Evolutionary conservation across 1,139 yeast genomes (phyloP), one percentile per base, ranked within the genome.

Genomic region (Candida sp.): DNA sequence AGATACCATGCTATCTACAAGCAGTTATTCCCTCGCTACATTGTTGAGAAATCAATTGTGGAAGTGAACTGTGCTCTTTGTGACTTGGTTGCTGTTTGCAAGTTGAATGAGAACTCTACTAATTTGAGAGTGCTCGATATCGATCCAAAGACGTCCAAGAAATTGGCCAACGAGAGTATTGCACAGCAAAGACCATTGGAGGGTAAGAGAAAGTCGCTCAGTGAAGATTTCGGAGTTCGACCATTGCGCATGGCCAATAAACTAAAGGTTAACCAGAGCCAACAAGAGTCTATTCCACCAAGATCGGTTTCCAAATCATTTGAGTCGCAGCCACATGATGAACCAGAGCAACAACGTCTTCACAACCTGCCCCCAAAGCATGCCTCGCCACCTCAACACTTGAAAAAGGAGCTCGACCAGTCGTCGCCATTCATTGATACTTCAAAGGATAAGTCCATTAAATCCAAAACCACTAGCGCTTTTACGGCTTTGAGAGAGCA

Each of bases 31-130:
- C 98, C 98, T 1, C 80, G 80, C 50, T 74, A 89, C 34, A 80
- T 92, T 7, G 77, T 93, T 38, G 90, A 91, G 68, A 84, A 93
- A 27, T 88, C 98, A 0, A 74, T 91, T 8, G 82, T 90, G 34
- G 97, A 92, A 63, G 72, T 93, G 44, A 78, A 86, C 11, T 87
- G 86, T 61, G 78, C 92, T 1, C 80, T 91, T 11, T 85, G 93
- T 62, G 96, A 90, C 58, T 77, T 90, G 53, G 69, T 89, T 31
- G 74, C 83, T 31, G 70, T 77, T 5, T 85, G 81, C 32, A 88
- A 84, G 62, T 72, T 88, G 47, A 65, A 63, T 45, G 66, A 61
- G 32, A 59, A 58, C 46, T 63, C 70, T 3, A 41, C 54, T 44
- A 54, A 57, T 46, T 42, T 56, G 31, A 53, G 59, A 42, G 48